Percentiles rank a stretch among this genome's conserved stretches.
Conservation (phyloP, 2,329 filamentous ascomycete species). For the Blumeria hordei region DNA sequence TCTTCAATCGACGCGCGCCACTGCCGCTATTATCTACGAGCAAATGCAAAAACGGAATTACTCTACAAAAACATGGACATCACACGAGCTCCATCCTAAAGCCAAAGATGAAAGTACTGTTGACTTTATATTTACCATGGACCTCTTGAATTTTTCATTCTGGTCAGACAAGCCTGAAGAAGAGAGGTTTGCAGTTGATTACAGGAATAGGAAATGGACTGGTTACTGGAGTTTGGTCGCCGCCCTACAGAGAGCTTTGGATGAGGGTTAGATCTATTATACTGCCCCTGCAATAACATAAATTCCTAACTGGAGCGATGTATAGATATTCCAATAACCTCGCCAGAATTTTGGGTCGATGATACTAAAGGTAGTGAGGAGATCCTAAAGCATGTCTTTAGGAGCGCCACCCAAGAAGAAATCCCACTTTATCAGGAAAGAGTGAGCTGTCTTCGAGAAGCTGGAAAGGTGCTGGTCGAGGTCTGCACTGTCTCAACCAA, state of each 20-base stretch:
- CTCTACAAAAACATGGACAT: constrained; percentile 64
- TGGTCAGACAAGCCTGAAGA: constrained; percentile 50
- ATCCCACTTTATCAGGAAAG: constrained; percentile 68
- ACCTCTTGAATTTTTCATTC: constrained; percentile 89
- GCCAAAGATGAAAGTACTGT: constrained; percentile 55
- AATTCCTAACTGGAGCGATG: constrained; percentile 6
- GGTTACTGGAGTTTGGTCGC: constrained; percentile 93
- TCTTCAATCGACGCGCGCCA: constrained; percentile 57
- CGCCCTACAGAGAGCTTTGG: constrained; percentile 60
- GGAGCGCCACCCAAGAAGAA: constrained; percentile 63
- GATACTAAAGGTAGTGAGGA: constrained; percentile 54
- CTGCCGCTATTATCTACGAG: constrained; percentile 53
- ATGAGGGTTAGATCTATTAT: constrained; percentile 38
- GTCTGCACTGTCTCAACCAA: constrained; percentile 21
- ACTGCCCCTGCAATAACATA: neutral
- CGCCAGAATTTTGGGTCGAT: constrained; percentile 64
- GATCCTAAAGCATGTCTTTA: constrained; percentile 52
- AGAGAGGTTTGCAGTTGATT: constrained; percentile 62
- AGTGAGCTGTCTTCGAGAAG: constrained; percentile 57
- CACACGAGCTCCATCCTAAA: constrained; percentile 77
- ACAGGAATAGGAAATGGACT: constrained; percentile 61
- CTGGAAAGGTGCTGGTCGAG: constrained; percentile 55
- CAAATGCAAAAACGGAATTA: constrained; percentile 70
- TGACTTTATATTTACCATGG: constrained; percentile 93
- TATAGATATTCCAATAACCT: constrained; percentile 65